Evolutionary conservation across 2,329 filamentous ascomycete genomes (phyloP).

Genomic region (Botrytis fragariae): DNA sequence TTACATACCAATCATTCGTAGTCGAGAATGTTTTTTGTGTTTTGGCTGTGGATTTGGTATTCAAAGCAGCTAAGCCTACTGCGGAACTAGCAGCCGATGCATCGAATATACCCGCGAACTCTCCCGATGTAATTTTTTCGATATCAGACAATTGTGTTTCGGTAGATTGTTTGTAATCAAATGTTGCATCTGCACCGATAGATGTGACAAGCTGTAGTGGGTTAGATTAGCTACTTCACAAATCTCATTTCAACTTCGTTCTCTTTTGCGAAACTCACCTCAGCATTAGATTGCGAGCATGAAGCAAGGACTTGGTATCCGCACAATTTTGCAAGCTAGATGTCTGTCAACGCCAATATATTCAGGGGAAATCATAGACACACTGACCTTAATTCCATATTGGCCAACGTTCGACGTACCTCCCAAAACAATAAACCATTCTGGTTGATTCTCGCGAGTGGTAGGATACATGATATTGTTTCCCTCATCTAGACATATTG

Average conservation of each 20-base stretch:
- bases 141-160: constrained; percentile 1
- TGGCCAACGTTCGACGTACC: constrained; percentile 41
- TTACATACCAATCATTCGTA: constrained; percentile 14
- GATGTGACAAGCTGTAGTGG: constrained; percentile 32
- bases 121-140: constrained; percentile 1
- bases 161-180: constrained; percentile 35
- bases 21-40: constrained; percentile 17
- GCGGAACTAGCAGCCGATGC: constrained; percentile 5
- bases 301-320: constrained; percentile 43
- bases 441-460: constrained; percentile 28
- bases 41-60: neutral
- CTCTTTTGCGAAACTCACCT: neutral
- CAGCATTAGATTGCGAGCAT: constrained; percentile 34
- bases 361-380: too few relatives aligned
- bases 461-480: constrained; percentile 8
- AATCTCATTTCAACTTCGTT: too few relatives aligned
- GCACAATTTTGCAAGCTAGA: constrained; percentile 39
- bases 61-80: neutral
- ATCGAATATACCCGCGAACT: constrained; percentile 14
- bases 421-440: constrained; percentile 43
- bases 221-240: neutral
- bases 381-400: constrained; percentile 36
- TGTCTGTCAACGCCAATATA: neutral
- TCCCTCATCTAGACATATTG: constrained; percentile 4
- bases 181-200: constrained; percentile 39